Percentiles rank a stretch among this genome's conserved stretches.
These are phyloP conservation scores for Phytophthora uliginosa DNA, from an alignment of 352 stramenopile species.

Conservation along the genomic window DNA sequence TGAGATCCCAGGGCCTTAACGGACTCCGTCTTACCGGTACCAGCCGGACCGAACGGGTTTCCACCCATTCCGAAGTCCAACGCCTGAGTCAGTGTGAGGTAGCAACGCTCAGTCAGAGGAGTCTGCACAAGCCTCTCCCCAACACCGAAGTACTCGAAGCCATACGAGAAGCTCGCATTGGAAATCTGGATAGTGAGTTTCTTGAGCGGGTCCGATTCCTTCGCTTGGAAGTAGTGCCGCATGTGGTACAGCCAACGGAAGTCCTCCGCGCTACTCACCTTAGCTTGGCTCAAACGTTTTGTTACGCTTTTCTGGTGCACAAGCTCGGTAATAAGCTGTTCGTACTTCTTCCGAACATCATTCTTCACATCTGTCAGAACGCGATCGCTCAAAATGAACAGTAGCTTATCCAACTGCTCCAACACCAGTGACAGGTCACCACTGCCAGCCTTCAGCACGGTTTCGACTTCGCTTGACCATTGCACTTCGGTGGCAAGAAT, in stretches of 20 bases:
- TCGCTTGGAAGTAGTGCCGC: conserved; percentile 96
- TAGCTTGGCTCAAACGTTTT: conserved; percentile 90
- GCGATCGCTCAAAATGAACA: conserved; percentile 97
- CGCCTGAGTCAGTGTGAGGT: conserved; percentile 99
- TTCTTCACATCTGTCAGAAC: conserved; percentile 96
- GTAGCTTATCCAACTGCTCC: conserved; percentile 83
- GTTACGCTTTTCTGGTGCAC: conserved; percentile 99
- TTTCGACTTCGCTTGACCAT: conserved; percentile 97
- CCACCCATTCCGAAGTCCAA: conserved; percentile 99
- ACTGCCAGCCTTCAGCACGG: conserved; percentile 80
- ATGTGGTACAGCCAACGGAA: conserved; percentile 99
- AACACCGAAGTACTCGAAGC: conserved; percentile 99
- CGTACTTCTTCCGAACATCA: conserved; percentile 98
- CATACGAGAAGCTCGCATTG: conserved; percentile 99
- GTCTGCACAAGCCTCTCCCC: conserved; percentile 99
- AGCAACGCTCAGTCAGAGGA: conserved; percentile 99
- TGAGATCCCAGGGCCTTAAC: conserved; percentile 99
- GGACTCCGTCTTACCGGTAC: conserved; percentile 99
- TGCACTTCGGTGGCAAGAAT: conserved; percentile 98
- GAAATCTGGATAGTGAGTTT: conserved; percentile 98
- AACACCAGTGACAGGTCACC: conserved; percentile 54
- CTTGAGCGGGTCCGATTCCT: conserved; percentile 86
- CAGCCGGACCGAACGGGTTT: conserved; percentile 99
- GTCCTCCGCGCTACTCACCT: conserved; percentile 89
- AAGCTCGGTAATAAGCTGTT: conserved; percentile 99